Evolutionary conservation across 768 basidiomycete genomes (phyloP), one percentile per base, ranked within the genome.

Genomic region (Hygrophorus pudorinus): DNA sequence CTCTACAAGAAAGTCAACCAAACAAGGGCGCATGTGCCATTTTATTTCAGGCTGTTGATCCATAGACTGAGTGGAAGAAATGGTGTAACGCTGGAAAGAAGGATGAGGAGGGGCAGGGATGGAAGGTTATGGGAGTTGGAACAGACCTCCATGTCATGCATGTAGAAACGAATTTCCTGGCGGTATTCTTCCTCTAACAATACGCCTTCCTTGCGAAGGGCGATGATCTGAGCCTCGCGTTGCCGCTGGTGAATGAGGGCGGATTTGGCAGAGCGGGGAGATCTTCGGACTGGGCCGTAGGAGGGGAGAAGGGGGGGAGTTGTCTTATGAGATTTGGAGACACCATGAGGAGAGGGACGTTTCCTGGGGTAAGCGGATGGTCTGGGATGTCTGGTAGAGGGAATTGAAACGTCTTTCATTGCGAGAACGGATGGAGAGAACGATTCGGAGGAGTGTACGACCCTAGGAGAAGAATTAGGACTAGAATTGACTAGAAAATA

Each of bases 21-120:
- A 81, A 69, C 88, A 94, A 28, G 90, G 90, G 30, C 96, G 89
- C 96, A 99, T 99, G 65, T 93, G 89, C 96, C 96, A 98, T 56
- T 85, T 76, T 58, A 99, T 91, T 65, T 99, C 96, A 28, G 96
- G 94, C 60, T 99, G 96, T 67, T 93, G 90, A 62, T 99, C 96
- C 89, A 99, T 99, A 41, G 91, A 90, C 51, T 91, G 77, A 30
- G 83, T 79, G n/a, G 85, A 91, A 21, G 86, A 86, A 77, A 88
- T 85, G 30, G 94, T 98, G 55, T 63, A 78, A 46, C 73, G 76
- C 92, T 93, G 49, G 42, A 48, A 47, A 48, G 48, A 50, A 44
- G 53, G 37, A 48, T 51, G 44, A 58, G n/a, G 37, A 42, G 43
- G 31, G 39, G 39, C 41, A 41, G n/a, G 46, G 44, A 36, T 46